Evolutionary conservation across 2,329 filamentous ascomycete genomes (phyloP).

Genomic region (Rugonectria rugulosa): DNA sequence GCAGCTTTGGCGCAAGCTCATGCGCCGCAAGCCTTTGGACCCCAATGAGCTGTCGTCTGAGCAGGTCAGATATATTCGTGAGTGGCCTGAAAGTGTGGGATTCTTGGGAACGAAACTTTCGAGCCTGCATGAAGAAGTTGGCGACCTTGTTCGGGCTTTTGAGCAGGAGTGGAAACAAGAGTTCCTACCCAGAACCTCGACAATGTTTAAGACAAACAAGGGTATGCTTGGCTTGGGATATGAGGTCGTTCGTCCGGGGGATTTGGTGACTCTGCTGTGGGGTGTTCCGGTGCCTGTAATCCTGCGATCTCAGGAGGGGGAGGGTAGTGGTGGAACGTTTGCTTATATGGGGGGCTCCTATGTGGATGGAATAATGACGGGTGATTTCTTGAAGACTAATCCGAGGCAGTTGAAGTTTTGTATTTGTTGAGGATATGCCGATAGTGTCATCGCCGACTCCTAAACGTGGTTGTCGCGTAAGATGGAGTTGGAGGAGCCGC

Average conservation of each 20-base stretch:
- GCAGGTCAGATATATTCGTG: not conserved
- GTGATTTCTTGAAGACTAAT: slow-evolving; percentile 24
- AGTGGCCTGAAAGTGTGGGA: too few relatives aligned
- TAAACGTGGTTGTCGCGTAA: too few relatives aligned
- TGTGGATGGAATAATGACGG: slow-evolving; percentile 31
- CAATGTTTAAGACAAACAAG: slow-evolving; percentile 30
- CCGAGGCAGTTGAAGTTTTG: slow-evolving; percentile 10
- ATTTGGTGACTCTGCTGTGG: slow-evolving; percentile 25
- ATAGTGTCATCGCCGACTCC: too few relatives aligned
- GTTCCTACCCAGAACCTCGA: slow-evolving; percentile 2
- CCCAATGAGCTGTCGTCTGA: not conserved
- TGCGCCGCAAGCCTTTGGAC: not conserved
- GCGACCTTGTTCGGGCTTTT: not conserved
- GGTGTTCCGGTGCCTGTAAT: slow-evolving; percentile 22
- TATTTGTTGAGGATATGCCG: slow-evolving; percentile 3
- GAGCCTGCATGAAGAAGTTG: not conserved
- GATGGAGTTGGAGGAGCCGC: too few relatives aligned
- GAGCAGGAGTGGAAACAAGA: not conserved
- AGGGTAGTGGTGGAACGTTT: not conserved
- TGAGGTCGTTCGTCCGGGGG: slow-evolving; percentile 12
- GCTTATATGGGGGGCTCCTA: slow-evolving; percentile 28
- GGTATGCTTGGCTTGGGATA: slow-evolving; percentile 25
- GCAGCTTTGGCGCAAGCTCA: not conserved
- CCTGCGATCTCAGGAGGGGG: slow-evolving; percentile 2
- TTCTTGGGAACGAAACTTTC: too few relatives aligned